These are phyloP conservation scores for Fusarium xyrophilum DNA, from an alignment of 2,329 filamentous ascomycete species.

Conservation along the genomic window DNA sequence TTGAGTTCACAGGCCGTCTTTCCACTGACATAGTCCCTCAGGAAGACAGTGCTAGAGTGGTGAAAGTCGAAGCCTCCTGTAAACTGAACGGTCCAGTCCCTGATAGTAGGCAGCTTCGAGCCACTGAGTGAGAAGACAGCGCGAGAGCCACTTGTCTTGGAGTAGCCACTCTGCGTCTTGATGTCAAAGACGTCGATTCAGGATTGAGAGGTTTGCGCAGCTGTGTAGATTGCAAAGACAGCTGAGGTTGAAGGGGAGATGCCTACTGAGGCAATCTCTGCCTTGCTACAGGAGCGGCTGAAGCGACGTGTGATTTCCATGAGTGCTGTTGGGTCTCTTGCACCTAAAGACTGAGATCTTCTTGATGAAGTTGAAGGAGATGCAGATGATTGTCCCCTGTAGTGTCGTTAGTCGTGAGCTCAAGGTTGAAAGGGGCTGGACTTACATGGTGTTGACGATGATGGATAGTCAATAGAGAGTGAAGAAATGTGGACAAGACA, in stretches of 20 bases:
- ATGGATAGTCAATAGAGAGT: not conserved
- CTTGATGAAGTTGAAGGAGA: not conserved
- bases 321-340: not conserved
- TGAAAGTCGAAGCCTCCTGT: constrained; percentile 43
- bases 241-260: constrained; percentile 39
- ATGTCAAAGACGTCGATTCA: constrained; percentile 49
- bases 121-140: constrained; percentile 41
- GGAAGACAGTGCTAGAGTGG: constrained; percentile 43
- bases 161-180: constrained; percentile 37
- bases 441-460: constrained; percentile 31
- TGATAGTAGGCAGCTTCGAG: constrained; percentile 41
- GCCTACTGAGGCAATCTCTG: constrained; percentile 46
- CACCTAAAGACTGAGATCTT: not conserved
- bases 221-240: constrained; percentile 44
- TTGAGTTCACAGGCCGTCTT: constrained; percentile 45
- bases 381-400: constrained; percentile 27
- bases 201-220: constrained; percentile 42
- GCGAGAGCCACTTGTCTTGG: constrained; percentile 44
- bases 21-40: constrained; percentile 44
- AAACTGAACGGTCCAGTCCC: constrained; percentile 44
- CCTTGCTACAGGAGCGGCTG: constrained; percentile 40
- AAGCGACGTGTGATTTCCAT: constrained; percentile 41
- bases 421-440: not conserved
- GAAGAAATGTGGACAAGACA: not conserved
- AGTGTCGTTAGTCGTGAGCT: constrained; percentile 7